Percentiles rank a stretch among this genome's conserved stretches.
These are phyloP conservation scores for Penicillium mononematosum DNA, from an alignment of 495 filamentous ascomycete genomes.

Conservation along the genomic window DNA sequence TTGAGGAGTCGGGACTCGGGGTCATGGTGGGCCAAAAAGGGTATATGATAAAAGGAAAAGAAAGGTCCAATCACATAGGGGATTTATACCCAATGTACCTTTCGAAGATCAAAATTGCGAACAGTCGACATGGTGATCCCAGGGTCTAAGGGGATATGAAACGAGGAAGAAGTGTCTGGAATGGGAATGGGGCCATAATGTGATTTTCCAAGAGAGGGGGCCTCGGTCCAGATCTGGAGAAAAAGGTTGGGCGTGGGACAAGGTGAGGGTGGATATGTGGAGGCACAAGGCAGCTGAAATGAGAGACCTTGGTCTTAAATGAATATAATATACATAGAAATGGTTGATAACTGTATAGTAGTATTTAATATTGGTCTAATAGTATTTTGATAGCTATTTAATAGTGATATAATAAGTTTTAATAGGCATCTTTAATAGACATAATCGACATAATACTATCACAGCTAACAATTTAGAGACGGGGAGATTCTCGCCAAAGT, in stretches of 20 bases:
- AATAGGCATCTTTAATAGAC: neutral
- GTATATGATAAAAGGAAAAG: constrained; percentile 3
- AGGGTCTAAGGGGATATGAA: constrained; percentile 5
- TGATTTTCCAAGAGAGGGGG: constrained; percentile 7
- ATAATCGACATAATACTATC: too few species aligned
- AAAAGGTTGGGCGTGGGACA: neutral
- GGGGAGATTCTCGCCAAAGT: neutral
- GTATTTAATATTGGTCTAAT: neutral
- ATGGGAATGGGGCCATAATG: constrained; percentile 3
- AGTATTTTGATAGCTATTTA: too few species aligned
- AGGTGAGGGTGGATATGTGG: too few species aligned
- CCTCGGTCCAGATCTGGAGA: constrained; percentile 32
- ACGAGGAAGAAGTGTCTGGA: too few species aligned
- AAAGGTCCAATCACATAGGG: constrained; percentile 22
- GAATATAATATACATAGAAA: too few species aligned
- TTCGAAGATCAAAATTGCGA: constrained; percentile 11
- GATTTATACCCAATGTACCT: constrained; percentile 14
- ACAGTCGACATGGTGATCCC: constrained; percentile 25
- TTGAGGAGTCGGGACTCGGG: constrained; percentile 17
- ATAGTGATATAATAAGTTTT: neutral
- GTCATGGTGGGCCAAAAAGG: constrained; percentile 19
- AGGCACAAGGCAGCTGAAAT: too few species aligned
- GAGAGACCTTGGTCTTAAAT: too few species aligned
- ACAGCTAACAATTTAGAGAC: neutral
- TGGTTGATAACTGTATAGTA: too few species aligned